Conservation (phyloP, 805 yeast genomes). For the Saccharomycodes ludwigii region DNA sequence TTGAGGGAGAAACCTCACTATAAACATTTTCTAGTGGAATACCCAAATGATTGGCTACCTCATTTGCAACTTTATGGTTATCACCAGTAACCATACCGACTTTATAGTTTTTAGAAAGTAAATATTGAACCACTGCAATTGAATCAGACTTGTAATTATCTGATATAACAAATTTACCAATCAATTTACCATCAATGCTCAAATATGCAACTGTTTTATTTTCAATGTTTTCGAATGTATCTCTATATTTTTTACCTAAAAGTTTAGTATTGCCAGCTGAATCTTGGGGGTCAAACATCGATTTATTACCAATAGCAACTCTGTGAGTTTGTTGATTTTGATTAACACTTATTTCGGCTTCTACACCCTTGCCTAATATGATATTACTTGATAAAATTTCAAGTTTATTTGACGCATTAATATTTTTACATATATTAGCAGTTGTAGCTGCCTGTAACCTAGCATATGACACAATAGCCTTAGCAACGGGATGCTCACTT, state of each 20-base stretch:
- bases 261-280: conserved; percentile 4
- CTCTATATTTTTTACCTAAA: conserved; percentile 8
- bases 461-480: conserved; percentile 42
- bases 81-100: conserved; percentile 93
- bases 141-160: conserved; percentile 66
- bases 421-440: conserved; percentile 1
- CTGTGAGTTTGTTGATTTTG: conserved; percentile 13
- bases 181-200: conserved; percentile 40
- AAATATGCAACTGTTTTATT: conserved; percentile 42
- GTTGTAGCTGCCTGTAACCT: conserved; percentile 4
- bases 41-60: conserved; percentile 56
- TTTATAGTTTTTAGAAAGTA: conserved; percentile 38
- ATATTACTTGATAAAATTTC: conserved; percentile 18
- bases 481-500: conserved; percentile 85
- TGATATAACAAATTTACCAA: conserved; percentile 54
- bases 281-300: conserved; percentile 21
- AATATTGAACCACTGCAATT: conserved; percentile 39
- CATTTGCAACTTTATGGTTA: conserved; percentile 43
- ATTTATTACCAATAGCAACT: conserved; percentile 45
- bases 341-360: conserved; percentile 14
- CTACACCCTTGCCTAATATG: conserved; percentile 28
- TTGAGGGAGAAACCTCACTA: conserved; percentile 66
- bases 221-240: conserved; percentile 16
- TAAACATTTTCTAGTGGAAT: conserved; percentile 52
- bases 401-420: conserved; percentile 1